Base-by-base conservation (phyloP, 176 grass and related monocot genomes). In the Lolium rigidum region DNA sequence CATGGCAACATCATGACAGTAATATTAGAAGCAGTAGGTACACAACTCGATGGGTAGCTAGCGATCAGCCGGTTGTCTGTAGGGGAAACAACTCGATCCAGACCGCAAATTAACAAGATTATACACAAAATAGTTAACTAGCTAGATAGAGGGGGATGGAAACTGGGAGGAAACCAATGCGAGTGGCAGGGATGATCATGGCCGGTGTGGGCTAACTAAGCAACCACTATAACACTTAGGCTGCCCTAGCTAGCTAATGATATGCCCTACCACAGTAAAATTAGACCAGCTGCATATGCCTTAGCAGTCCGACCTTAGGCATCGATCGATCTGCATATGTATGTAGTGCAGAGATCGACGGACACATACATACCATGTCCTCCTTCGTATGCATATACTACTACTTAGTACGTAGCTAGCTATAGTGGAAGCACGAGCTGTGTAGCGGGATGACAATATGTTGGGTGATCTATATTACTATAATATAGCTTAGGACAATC, bases 11-110 rank as follows among this genome's bases (percentile, higher is more conserved):
- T 21, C 21, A 70, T 82, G 24, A 35, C 41, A 43, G 7, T 11
- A 62, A 63, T 76, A 84, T 84, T 10, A 35, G 31, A 35, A 82
- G 80, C 49, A 43, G 65, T 43, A 35, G 26, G 22, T 62, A 52
- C 25, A n/a, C n/a, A n/a, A n/a, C 38, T 47, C 7, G 8, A 47
- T 76, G 39, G 76, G 81, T 89, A 91, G 83, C 89, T 35, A 16
- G 83, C 77, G 88, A 92, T 92, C 69, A 90, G 96, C 89, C 84
- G 92, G 96, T 98, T 95, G 93, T 92, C 91, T 86, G 75, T 68
- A 60, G 62, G 54, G 76, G 81, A 86, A 89, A 86, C 92, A 98
- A 88, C 92, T 94, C 92, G 88, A 89, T 84, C 90, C 93, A 54
- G 20, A 86, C 90, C 70, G 82, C 64, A 65, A 80, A 83, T 81